phyloP scores from a whole-genome alignment of 176 grass and related monocot species.

The Hyparrhenia diplandra region DNA sequence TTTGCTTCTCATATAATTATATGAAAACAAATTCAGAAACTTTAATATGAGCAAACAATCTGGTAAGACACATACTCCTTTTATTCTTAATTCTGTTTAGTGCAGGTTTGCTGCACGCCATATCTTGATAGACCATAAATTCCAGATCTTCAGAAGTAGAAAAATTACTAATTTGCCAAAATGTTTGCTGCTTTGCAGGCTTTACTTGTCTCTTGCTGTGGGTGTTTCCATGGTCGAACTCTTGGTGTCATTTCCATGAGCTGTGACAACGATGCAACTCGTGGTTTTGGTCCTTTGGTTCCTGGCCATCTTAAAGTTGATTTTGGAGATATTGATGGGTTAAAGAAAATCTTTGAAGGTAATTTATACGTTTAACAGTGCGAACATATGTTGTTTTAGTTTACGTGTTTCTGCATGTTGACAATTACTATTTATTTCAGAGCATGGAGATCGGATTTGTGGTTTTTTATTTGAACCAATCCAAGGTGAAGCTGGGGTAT shows the following conservation, averaged over 20 bases:
- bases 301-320: slow-evolving; percentile 97
- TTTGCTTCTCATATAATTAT: neutral
- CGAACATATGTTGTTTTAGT: neutral
- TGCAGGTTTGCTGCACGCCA: neutral
- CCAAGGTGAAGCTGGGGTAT: slow-evolving; percentile 98
- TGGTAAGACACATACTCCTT: neutral
- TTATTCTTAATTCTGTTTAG: neutral
- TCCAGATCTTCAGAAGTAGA: neutral
- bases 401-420: slow-evolving; percentile 5
- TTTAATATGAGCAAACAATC: neutral
- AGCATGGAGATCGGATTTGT: slow-evolving; percentile 70
- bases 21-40: neutral
- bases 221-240: slow-evolving; percentile 93
- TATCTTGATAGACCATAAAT: neutral
- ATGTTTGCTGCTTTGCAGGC: slow-evolving; percentile 49
- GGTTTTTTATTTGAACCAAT: slow-evolving; percentile 97
- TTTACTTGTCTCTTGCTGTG: slow-evolving; percentile 92
- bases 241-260: slow-evolving; percentile 95
- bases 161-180: neutral
- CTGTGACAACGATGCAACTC: slow-evolving; percentile 95
- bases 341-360: slow-evolving; percentile 86
- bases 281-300: slow-evolving; percentile 87
- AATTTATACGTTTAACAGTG: neutral
- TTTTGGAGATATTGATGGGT: slow-evolving; percentile 78
- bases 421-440: slow-evolving; percentile 46